Percentiles rank a stretch among this genome's conserved stretches.
These are phyloP conservation scores for Cylindrodendrum hubeiense DNA, from an alignment of 2,329 filamentous ascomycete genomes.

Conservation along the genomic window DNA sequence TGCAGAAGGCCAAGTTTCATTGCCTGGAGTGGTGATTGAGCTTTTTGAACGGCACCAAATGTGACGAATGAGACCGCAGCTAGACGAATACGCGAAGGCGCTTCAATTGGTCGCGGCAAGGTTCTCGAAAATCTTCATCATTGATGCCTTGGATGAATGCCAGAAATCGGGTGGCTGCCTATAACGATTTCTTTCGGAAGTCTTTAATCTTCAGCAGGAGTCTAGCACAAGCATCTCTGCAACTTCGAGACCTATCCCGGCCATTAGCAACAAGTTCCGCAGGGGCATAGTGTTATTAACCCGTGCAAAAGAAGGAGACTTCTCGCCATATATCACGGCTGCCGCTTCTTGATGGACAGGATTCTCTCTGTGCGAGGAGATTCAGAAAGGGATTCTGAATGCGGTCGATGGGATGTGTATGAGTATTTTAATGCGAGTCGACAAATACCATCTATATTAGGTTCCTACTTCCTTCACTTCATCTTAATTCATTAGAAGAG, in stretches of 20 bases:
- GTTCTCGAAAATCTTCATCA: slow-evolving; percentile 27
- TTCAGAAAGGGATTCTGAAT: not conserved
- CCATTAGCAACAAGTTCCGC: slow-evolving; percentile 19
- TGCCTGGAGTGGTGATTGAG: not conserved
- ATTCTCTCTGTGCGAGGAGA: not conserved
- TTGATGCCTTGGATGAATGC: slow-evolving; percentile 45
- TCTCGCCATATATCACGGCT: not conserved
- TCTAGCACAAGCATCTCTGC: slow-evolving; percentile 30
- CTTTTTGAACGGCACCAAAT: not conserved
- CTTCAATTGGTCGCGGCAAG: not conserved
- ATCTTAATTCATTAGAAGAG: not conserved
- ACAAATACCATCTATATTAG: not conserved
- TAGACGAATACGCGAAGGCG: not conserved
- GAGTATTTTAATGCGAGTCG: not conserved
- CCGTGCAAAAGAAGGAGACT: slow-evolving; percentile 27
- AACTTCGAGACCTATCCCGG: slow-evolving; percentile 40
- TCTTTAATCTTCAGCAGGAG: slow-evolving; percentile 13
- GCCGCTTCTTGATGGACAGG: not conserved
- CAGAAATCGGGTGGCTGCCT: not conserved
- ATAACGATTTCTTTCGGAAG: not conserved
- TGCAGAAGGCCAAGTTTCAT: slow-evolving; percentile 16
- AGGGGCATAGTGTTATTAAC: slow-evolving; percentile 7
- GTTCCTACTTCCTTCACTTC: not conserved
- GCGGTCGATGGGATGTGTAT: not conserved
- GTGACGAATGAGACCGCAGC: not conserved